phyloP scores from a whole-genome alignment of 1,139 yeast species.

The Yamadazyma dendronema region DNA sequence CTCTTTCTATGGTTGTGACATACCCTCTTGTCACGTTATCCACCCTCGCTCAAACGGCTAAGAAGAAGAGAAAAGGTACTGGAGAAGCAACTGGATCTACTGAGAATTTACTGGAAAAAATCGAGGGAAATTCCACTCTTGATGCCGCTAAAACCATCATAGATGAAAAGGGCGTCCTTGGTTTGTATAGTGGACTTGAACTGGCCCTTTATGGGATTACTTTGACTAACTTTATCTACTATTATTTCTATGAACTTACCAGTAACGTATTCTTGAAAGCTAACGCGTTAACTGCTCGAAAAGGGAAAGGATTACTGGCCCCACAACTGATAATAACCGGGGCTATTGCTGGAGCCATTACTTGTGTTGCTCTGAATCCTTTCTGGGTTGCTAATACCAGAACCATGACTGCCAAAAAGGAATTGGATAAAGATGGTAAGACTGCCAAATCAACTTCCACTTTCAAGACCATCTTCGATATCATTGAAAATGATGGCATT shows the following conservation, averaged over 20 bases:
- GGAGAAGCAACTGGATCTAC: conserved; percentile 16
- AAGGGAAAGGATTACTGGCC: conserved; percentile 52
- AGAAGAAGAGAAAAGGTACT: conserved; percentile 26
- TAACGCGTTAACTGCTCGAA: conserved; percentile 23
- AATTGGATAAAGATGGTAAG: conserved; percentile 21
- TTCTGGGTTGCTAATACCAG: conserved; percentile 94
- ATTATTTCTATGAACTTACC: conserved; percentile 81
- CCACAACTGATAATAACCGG: conserved; percentile 76
- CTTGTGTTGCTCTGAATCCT: conserved; percentile 87
- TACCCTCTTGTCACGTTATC: conserved; percentile 84
- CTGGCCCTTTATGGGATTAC: conserved; percentile 86
- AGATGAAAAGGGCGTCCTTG: conserved; percentile 62
- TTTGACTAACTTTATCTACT: conserved; percentile 82
- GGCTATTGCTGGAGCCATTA: conserved; percentile 83
- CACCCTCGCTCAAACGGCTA: conserved; percentile 75
- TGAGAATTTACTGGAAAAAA: conserved; percentile 9
- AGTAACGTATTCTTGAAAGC: conserved; percentile 52
- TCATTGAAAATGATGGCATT: conserved; percentile 70
- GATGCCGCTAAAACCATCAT: conserved; percentile 48
- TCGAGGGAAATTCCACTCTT: conserved; percentile 24
- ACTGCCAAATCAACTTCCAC: conserved; percentile 32
- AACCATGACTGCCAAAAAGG: conserved; percentile 59
- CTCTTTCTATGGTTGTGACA: conserved; percentile 78
- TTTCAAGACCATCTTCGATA: conserved; percentile 54
- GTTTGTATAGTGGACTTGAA: conserved; percentile 82